Conservation (phyloP, 495 filamentous ascomycete genomes). For the Trichoderma erinaceum region DNA sequence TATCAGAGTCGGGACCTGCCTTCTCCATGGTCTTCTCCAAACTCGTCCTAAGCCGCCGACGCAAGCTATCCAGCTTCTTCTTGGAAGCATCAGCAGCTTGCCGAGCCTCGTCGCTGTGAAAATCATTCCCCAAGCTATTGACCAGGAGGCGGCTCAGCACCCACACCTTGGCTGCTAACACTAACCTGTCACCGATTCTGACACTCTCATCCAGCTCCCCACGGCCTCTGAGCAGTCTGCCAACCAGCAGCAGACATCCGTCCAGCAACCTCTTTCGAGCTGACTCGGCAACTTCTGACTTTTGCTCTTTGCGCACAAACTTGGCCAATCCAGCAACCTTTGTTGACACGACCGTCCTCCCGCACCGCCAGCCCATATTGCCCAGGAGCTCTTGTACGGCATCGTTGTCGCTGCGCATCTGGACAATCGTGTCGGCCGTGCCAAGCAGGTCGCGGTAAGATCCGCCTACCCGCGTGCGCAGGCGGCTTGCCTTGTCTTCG, state of each 20-base stretch:
- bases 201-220: slow-evolving; percentile 37
- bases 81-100: slow-evolving; percentile 56
- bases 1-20: slow-evolving; percentile 32
- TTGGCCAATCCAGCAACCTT: slow-evolving; percentile 57
- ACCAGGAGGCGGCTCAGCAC: slow-evolving; percentile 60
- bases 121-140: slow-evolving; percentile 36
- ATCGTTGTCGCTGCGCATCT: slow-evolving; percentile 76
- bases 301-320: slow-evolving; percentile 41
- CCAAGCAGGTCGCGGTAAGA: slow-evolving; percentile 89
- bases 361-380: slow-evolving; percentile 71
- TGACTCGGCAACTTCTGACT: slow-evolving; percentile 39
- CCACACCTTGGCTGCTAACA: slow-evolving; percentile 73
- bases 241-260: slow-evolving; percentile 34
- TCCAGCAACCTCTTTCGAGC: slow-evolving; percentile 38
- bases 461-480: slow-evolving; percentile 87
- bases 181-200: slow-evolving; percentile 49
- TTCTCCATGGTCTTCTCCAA: slow-evolving; percentile 63
- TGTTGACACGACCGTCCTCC: slow-evolving; percentile 60
- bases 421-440: slow-evolving; percentile 85
- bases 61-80: slow-evolving; percentile 54
- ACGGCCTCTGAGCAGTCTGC: slow-evolving; percentile 26
- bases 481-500: slow-evolving; percentile 75
- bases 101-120: slow-evolving; percentile 23
- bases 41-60: slow-evolving; percentile 54
- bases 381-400: slow-evolving; percentile 62